Conservation (phyloP, 108 stramenopile species). For the Conticribra guillardii region DNA sequence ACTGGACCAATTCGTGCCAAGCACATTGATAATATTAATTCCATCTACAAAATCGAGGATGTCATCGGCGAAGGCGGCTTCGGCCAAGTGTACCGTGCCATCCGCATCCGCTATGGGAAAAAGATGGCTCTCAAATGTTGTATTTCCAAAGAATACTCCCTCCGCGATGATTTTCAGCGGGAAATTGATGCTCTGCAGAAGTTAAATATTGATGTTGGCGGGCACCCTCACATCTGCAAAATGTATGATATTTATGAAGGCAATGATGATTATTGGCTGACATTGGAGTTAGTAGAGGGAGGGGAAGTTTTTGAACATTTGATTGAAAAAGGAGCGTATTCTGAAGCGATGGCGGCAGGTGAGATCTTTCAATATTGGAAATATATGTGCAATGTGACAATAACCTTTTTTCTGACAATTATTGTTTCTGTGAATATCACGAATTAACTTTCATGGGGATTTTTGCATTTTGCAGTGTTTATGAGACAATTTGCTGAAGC, state of each 20-base stretch:
- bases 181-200: slow-evolving; percentile 9
- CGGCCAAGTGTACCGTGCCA: slow-evolving; percentile 20
- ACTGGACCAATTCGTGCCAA: too few relatives aligned
- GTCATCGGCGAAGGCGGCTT: too few relatives aligned
- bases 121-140: slow-evolving; percentile 19
- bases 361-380: too few relatives aligned
- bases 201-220: slow-evolving; percentile 11
- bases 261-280: slow-evolving; percentile 16
- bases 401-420: too few relatives aligned
- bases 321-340: slow-evolving; percentile 21
- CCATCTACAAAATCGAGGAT: too few relatives aligned
- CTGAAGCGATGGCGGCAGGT: slow-evolving; percentile 24
- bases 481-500: slow-evolving; percentile 15
- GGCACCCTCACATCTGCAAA: slow-evolving; percentile 21
- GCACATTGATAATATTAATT: too few relatives aligned
- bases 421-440: too few relatives aligned
- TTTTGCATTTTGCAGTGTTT: too few relatives aligned
- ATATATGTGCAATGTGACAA: too few relatives aligned
- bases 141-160: slow-evolving; percentile 13
- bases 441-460: too few relatives aligned
- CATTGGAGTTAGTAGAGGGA: slow-evolving; percentile 32
- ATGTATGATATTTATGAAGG: slow-evolving; percentile 17
- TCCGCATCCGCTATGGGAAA: not conserved
- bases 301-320: slow-evolving; percentile 42
- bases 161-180: slow-evolving; percentile 13